Evolutionary conservation across 129 eudicot genomes (phyloP).

Genomic region (Pseudognaphalium luteoalbum): DNA sequence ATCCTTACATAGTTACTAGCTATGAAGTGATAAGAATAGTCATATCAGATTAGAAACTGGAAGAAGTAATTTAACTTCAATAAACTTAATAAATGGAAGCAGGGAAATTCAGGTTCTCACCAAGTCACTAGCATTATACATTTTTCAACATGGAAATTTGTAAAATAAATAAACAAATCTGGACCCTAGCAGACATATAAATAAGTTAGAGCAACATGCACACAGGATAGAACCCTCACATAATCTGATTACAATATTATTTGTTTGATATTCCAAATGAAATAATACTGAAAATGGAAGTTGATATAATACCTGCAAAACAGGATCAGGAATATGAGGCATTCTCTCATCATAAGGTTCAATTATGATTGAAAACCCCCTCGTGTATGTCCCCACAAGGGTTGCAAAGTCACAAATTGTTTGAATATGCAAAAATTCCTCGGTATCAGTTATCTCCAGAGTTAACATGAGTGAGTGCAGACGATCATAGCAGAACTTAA

Average conservation of each 20-base stretch:
- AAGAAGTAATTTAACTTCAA: slow-evolving; percentile 20
- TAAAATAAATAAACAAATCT: not conserved
- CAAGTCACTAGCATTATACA: slow-evolving; percentile 6
- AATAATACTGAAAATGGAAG: slow-evolving; percentile 13
- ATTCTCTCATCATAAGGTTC: slow-evolving; percentile 98
- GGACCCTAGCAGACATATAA: too few species aligned
- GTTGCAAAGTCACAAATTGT: slow-evolving; percentile 96
- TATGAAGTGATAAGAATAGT: not conserved
- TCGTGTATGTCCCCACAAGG: slow-evolving; percentile 86
- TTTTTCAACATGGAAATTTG: not conserved
- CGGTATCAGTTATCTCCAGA: slow-evolving; percentile 89
- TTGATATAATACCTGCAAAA: slow-evolving; percentile 65
- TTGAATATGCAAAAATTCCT: slow-evolving; percentile 87
- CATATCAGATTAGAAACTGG: not conserved
- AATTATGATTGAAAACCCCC: slow-evolving; percentile 94
- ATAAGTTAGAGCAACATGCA: not conserved
- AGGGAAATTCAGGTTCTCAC: not conserved
- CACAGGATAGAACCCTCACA: slow-evolving; percentile 8
- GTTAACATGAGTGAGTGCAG: slow-evolving; percentile 89
- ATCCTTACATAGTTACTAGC: not conserved
- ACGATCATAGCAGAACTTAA: slow-evolving; percentile 90
- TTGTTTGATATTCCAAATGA: not conserved
- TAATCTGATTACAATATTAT: not conserved
- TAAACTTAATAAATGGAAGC: slow-evolving; percentile 4
- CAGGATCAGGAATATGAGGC: slow-evolving; percentile 99